phyloP scores from a whole-genome alignment of 1,284 basidiomycete species.

The Sporisorium sorghi region DNA sequence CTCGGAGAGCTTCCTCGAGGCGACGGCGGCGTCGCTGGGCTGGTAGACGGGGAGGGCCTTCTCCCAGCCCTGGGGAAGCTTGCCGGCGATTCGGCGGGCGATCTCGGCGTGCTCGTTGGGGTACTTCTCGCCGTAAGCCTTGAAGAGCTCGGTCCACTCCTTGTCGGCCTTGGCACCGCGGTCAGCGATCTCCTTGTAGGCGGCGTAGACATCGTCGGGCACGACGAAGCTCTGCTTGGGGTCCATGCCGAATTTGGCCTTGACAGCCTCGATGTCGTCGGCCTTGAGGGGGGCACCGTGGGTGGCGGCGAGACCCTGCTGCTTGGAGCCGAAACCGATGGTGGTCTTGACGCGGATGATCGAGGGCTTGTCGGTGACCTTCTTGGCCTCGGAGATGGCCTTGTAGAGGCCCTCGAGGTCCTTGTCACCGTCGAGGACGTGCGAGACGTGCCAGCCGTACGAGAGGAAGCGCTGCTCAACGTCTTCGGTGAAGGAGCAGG shows the following conservation, averaged over 20 bases:
- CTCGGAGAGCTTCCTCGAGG: constrained; percentile 92
- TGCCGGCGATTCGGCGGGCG: constrained; percentile 82
- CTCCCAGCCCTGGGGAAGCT: constrained; percentile 89
- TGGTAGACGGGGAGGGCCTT: constrained; percentile 84
- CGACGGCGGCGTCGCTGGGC: constrained; percentile 82
- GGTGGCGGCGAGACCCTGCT: constrained; percentile 90
- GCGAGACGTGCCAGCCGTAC: constrained; percentile 93
- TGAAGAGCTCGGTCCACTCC: constrained; percentile 81
- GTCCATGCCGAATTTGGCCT: constrained; percentile 86
- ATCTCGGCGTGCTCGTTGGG: constrained; percentile 87
- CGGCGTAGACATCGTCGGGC: constrained; percentile 79
- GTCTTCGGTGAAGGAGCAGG: constrained; percentile 92
- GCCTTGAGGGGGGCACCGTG: constrained; percentile 92
- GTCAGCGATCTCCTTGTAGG: constrained; percentile 77
- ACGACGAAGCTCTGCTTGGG: constrained; percentile 83
- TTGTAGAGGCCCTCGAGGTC: constrained; percentile 83
- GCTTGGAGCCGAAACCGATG: constrained; percentile 92
- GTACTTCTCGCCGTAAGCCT: constrained; percentile 81
- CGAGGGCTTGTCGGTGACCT: constrained; percentile 84
- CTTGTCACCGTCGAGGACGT: constrained; percentile 84
- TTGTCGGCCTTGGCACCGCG: constrained; percentile 81
- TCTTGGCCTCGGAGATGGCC: constrained; percentile 82
- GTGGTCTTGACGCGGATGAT: constrained; percentile 87
- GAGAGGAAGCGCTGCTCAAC: constrained; percentile 87
- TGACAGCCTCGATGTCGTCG: constrained; percentile 86